A percentile compares a stretch with the other conserved stretches of the same genome.
Conservation (phyloP, 2,329 filamentous ascomycete species). For the Penicillium hesseltinei region DNA sequence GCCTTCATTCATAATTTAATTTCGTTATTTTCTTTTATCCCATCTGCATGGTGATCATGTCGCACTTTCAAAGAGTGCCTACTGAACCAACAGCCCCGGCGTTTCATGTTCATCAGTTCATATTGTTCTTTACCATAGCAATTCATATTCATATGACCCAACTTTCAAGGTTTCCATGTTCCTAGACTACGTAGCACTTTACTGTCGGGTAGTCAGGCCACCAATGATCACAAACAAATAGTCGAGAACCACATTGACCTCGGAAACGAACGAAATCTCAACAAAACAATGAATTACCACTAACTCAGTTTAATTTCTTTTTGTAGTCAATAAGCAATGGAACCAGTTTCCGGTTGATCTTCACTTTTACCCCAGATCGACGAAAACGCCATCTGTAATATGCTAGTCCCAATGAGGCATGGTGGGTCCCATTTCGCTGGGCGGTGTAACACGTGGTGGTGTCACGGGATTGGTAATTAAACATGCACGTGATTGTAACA, state of each 20-base stretch:
- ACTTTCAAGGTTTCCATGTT: conserved; percentile 5
- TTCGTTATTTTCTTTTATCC: not conserved
- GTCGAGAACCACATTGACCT: not conserved
- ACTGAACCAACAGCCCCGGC: conserved; percentile 2
- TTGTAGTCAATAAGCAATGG: not conserved
- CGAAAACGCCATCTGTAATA: conserved; percentile 1
- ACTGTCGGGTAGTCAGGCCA: not conserved
- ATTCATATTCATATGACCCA: conserved; percentile 6
- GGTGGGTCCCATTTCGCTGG: not conserved
- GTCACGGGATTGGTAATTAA: conserved; percentile 8
- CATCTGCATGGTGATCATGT: conserved; percentile 7
- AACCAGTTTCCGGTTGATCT: conserved; percentile 4
- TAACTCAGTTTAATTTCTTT: not conserved
- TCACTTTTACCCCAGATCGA: conserved; percentile 24
- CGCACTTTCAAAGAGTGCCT: not conserved
- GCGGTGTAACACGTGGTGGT: conserved; percentile 18
- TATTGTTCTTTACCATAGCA: conserved; percentile 6
- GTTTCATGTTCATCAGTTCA: not conserved
- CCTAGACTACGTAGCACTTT: not conserved
- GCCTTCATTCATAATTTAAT: conserved; percentile 16
- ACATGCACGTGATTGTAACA: not conserved
- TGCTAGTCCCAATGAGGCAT: not conserved
- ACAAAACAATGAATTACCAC: not conserved
- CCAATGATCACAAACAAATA: not conserved
- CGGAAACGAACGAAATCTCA: not conserved